phyloP scores from a whole-genome alignment of 345 rosid species.

The Camelina hispida region DNA sequence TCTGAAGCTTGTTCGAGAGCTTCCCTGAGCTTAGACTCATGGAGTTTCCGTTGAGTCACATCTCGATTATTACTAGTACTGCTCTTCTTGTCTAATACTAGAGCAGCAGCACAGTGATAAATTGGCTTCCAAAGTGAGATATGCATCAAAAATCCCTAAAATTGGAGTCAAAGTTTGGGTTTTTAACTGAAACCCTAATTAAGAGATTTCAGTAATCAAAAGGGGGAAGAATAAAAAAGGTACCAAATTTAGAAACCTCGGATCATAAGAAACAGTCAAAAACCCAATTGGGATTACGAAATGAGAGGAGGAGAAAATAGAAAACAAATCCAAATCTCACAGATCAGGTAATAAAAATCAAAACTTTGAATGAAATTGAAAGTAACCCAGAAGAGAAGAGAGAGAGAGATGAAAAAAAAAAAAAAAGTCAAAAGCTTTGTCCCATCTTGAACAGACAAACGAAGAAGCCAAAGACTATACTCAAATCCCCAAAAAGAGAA shows the following conservation, averaged over 20 bases:
- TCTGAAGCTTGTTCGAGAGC: slow-evolving; percentile 97
- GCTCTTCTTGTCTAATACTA: slow-evolving; percentile 82
- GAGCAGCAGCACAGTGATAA: slow-evolving; percentile 96
- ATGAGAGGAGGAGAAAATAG: slow-evolving; percentile 8
- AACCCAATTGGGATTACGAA: slow-evolving; percentile 20
- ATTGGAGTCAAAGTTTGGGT: neutral
- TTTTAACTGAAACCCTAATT: slow-evolving; percentile 16
- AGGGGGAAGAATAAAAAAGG: slow-evolving; percentile 3
- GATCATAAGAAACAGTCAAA: slow-evolving; percentile 32
- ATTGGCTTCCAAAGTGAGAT: slow-evolving; percentile 98
- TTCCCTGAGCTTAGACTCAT: slow-evolving; percentile 87
- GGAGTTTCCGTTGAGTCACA: slow-evolving; percentile 74
- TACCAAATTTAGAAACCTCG: slow-evolving; percentile 31
- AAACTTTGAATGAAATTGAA: neutral
- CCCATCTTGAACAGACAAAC: slow-evolving; percentile 28
- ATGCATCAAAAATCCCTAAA: slow-evolving; percentile 63
- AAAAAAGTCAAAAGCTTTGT: slow-evolving; percentile 44
- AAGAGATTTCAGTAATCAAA: slow-evolving; percentile 14
- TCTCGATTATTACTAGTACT: slow-evolving; percentile 47
- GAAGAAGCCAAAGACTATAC: neutral
- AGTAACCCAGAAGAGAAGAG: neutral
- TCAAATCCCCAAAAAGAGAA: slow-evolving; percentile 31
- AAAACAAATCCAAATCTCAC: neutral
- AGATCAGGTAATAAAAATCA: slow-evolving; percentile 29
- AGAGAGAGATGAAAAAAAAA: neutral